Conservation (phyloP, 306 rosid species). For the Citrullus amarus region DNA sequence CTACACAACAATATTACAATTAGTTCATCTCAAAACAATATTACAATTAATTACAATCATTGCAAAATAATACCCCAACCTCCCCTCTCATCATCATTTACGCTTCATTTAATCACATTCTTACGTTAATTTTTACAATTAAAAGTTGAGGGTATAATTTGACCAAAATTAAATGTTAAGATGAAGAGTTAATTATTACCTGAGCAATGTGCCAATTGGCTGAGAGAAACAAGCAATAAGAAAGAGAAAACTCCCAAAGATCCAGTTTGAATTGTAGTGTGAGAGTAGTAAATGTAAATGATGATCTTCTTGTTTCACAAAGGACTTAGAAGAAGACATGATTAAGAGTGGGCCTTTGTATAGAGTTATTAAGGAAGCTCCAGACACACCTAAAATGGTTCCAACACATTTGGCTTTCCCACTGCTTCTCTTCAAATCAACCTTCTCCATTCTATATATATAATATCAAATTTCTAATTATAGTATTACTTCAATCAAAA, state of each 20-base stretch:
- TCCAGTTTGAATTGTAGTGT: conserved; percentile 16
- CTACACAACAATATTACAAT: not conserved
- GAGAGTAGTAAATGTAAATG: not conserved
- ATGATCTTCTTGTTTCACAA: not conserved
- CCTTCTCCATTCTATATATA: conserved; percentile 28
- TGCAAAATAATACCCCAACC: too few species aligned
- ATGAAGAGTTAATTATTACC: conserved; percentile 3
- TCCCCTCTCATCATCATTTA: too few species aligned
- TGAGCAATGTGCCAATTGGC: conserved; percentile 28
- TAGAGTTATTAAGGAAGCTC: conserved; percentile 30
- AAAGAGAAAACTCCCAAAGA: conserved; percentile 27
- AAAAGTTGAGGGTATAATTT: too few species aligned
- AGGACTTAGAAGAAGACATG: not conserved
- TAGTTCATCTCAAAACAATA: too few species aligned
- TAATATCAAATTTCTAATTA: too few species aligned
- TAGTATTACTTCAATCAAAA: too few species aligned
- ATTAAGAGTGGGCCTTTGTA: conserved; percentile 27
- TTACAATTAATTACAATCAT: not conserved
- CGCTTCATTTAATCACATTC: too few species aligned
- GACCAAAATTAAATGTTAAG: too few species aligned
- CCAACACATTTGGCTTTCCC: conserved; percentile 33
- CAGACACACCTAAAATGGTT: conserved; percentile 30
- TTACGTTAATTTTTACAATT: too few species aligned
- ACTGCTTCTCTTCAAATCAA: conserved; percentile 16
- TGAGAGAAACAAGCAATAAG: conserved; percentile 14